Conservation (phyloP, 306 rosid genomes). For the Alnus rubra region DNA sequence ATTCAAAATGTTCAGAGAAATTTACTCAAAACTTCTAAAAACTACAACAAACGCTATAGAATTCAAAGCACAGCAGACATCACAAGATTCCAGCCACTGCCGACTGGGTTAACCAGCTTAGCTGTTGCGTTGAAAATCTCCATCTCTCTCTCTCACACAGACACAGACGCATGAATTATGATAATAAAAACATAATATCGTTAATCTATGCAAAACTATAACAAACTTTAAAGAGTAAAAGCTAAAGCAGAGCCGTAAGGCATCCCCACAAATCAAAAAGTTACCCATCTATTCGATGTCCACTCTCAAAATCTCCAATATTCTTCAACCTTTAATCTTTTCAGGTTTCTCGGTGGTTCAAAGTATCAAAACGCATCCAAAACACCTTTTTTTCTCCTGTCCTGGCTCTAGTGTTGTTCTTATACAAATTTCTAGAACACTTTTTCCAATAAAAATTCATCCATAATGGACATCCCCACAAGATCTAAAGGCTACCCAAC, state of each 20-base stretch:
- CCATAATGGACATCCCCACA: background rate
- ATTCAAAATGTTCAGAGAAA: background rate
- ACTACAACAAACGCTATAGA: too few species aligned
- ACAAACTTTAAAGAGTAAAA: constrained; percentile 30
- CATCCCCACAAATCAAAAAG: constrained; percentile 15
- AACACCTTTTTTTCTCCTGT: constrained; percentile 22
- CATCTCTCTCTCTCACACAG: background rate
- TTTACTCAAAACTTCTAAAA: too few species aligned
- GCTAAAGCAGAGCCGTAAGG: constrained; percentile 42
- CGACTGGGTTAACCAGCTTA: background rate
- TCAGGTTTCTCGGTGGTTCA: constrained; percentile 21
- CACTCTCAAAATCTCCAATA: constrained; percentile 26
- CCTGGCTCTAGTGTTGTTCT: background rate
- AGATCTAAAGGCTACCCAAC: background rate
- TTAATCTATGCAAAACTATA: constrained; percentile 31
- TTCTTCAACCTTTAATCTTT: constrained; percentile 29
- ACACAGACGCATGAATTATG: constrained; percentile 24
- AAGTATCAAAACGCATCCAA: constrained; percentile 16
- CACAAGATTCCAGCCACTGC: too few species aligned
- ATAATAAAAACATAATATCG: constrained; percentile 31
- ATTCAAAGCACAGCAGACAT: too few species aligned
- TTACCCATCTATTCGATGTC: constrained; percentile 29
- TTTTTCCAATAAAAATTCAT: background rate
- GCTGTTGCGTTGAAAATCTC: constrained; percentile 43
- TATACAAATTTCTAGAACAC: background rate